These are phyloP conservation scores for Pseudocercospora musae DNA, from an alignment of 2,329 filamentous ascomycete species.

Conservation along the genomic window DNA sequence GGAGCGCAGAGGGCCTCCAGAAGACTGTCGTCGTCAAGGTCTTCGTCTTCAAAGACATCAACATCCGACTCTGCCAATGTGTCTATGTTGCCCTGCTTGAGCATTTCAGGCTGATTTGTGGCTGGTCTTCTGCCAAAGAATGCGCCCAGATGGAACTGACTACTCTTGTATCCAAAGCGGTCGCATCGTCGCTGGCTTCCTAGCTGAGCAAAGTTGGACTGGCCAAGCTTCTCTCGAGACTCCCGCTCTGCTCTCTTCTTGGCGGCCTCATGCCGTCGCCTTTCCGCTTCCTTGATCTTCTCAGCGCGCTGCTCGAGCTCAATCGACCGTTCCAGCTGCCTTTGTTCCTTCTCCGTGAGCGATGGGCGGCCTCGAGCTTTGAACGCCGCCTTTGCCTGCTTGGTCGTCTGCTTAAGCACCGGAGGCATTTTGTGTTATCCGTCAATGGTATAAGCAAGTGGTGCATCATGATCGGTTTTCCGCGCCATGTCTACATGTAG, in stretches of 20 bases:
- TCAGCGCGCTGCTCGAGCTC: slow-evolving; percentile 36
- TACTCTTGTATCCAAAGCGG: slow-evolving; percentile 35
- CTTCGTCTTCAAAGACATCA: slow-evolving; percentile 28
- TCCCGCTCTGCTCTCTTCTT: slow-evolving; percentile 30
- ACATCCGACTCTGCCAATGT: not conserved
- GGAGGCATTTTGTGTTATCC: slow-evolving; percentile 18
- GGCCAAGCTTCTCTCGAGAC: slow-evolving; percentile 15
- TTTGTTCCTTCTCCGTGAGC: slow-evolving; percentile 33
- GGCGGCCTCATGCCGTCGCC: slow-evolving; percentile 29
- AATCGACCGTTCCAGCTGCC: slow-evolving; percentile 34
- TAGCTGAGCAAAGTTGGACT: slow-evolving; percentile 16
- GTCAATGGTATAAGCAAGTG: not conserved
- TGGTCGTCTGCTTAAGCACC: slow-evolving; percentile 31
- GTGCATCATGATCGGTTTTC: not conserved
- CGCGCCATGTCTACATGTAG: not conserved
- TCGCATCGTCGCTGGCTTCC: slow-evolving; percentile 35
- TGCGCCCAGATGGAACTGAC: slow-evolving; percentile 36
- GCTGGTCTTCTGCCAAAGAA: slow-evolving; percentile 30
- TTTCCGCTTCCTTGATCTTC: slow-evolving; percentile 34
- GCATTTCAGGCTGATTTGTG: not conserved
- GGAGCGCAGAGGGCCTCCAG: slow-evolving; percentile 24
- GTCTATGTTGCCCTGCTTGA: not conserved
- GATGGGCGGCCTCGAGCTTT: slow-evolving; percentile 32
- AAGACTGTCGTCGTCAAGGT: slow-evolving; percentile 34
- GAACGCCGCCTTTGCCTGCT: slow-evolving; percentile 38